Percentiles rank a stretch among this genome's conserved stretches.
phyloP scores from a whole-genome alignment of 257 asterid species.

The Osmanthus fragrans region DNA sequence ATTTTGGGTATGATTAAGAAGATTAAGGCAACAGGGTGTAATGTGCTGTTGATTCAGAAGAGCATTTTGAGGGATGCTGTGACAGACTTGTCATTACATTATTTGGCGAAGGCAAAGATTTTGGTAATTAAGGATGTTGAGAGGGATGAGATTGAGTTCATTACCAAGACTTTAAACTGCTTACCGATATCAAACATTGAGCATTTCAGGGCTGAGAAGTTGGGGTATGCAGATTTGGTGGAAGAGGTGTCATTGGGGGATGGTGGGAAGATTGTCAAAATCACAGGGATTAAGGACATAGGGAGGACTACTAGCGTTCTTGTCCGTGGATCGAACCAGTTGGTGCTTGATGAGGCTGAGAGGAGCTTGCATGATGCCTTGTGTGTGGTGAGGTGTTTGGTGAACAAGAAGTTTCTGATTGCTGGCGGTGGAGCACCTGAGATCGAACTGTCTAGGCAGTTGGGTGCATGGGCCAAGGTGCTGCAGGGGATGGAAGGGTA shows the following conservation, averaged over 20 bases:
- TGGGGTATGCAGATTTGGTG: slow-evolving; percentile 86
- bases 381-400: slow-evolving; percentile 97
- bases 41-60: slow-evolving; percentile 94
- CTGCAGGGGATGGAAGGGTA: slow-evolving; percentile 98
- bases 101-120: slow-evolving; percentile 89
- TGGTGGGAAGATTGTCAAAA: slow-evolving; percentile 94
- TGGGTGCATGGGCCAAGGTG: slow-evolving; percentile 98
- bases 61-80: slow-evolving; percentile 98
- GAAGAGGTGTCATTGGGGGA: slow-evolving; percentile 94
- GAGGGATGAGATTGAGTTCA: slow-evolving; percentile 98
- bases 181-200: slow-evolving; percentile 95
- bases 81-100: slow-evolving; percentile 91
- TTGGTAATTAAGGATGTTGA: slow-evolving; percentile 91
- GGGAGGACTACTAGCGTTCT: slow-evolving; percentile 91
- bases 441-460: slow-evolving; percentile 93
- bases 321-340: slow-evolving; percentile 88
- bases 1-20: slow-evolving; percentile 94
- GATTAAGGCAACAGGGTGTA: slow-evolving; percentile 89
- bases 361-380: slow-evolving; percentile 97
- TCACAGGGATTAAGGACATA: slow-evolving; percentile 93
- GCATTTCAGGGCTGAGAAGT: slow-evolving; percentile 84
- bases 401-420: slow-evolving; percentile 87
- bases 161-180: slow-evolving; percentile 95
- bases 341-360: slow-evolving; percentile 98
- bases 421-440: slow-evolving; percentile 99